Evolutionary conservation across 116 monocot species (phyloP).

Genomic region (Thalassia testudinum): DNA sequence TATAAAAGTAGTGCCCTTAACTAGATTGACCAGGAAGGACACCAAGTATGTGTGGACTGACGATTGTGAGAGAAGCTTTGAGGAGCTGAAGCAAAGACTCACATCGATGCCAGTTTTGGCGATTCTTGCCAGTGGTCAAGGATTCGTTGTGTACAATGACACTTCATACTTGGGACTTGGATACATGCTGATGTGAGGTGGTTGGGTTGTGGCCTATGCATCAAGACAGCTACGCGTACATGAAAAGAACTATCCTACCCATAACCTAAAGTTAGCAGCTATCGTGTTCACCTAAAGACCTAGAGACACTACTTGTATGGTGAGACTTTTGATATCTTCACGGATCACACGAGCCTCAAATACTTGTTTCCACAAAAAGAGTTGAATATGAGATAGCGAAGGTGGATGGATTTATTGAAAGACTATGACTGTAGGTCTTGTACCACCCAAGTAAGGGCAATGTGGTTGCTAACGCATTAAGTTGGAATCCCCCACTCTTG

Average conservation of each 20-base stretch:
- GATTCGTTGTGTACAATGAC: background rate
- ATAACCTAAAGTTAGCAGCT: too few species aligned
- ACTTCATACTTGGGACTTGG: background rate
- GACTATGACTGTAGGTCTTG: background rate
- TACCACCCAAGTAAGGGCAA: background rate
- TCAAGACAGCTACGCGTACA: background rate
- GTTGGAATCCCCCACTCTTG: background rate
- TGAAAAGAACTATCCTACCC: background rate
- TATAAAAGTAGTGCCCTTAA: too few species aligned
- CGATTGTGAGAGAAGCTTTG: conserved; percentile 1
- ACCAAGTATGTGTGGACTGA: background rate
- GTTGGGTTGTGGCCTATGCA: conserved; percentile 4
- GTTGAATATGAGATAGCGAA: background rate
- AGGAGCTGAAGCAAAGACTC: background rate
- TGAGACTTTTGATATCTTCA: too few species aligned
- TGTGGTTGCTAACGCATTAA: background rate
- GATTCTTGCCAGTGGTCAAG: background rate
- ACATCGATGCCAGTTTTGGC: background rate
- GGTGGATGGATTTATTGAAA: conserved; percentile 1
- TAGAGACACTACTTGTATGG: too few species aligned
- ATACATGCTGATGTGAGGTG: background rate
- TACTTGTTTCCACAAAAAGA: background rate
- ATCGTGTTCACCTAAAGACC: background rate
- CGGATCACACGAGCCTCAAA: too few species aligned
- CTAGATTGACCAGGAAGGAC: background rate